phyloP scores from a whole-genome alignment of 768 basidiomycete species.

The Auricularia heimuer region DNA sequence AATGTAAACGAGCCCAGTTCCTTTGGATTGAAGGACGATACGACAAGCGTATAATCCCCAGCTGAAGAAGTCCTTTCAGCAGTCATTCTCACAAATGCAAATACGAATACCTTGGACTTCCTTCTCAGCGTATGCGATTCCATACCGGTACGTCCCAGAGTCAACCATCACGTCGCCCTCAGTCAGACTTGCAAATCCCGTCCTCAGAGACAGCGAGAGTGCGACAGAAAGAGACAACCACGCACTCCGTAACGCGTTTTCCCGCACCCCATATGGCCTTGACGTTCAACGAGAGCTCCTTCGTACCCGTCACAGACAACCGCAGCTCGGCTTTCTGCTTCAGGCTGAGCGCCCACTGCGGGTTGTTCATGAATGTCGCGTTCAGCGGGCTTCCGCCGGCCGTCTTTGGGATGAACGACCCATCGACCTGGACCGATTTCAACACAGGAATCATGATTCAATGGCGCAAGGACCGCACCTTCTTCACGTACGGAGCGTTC shows the following conservation, averaged over 20 bases:
- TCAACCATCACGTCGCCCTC: conserved; percentile 62
- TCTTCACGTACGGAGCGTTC: conserved; percentile 17
- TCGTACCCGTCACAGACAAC: conserved; percentile 45
- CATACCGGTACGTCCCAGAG: conserved; percentile 77
- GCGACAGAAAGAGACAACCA: conserved; percentile 4
- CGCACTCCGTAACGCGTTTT: conserved; percentile 65
- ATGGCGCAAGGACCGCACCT: conserved; percentile 9
- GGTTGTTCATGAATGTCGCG: conserved; percentile 82
- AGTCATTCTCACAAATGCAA: not conserved
- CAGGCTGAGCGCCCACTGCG: conserved; percentile 70
- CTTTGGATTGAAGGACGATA: conserved; percentile 74
- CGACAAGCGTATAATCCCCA: conserved; percentile 74
- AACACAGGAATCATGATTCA: not conserved
- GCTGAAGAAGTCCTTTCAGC: conserved; percentile 27
- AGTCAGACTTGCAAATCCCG: conserved; percentile 32
- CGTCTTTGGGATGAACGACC: conserved; percentile 53
- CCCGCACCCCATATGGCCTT: conserved; percentile 69
- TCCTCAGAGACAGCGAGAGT: no score
- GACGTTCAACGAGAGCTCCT: conserved; percentile 64
- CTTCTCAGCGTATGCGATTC: conserved; percentile 47
- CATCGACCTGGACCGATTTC: conserved; percentile 38
- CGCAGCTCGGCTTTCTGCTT: conserved; percentile 10
- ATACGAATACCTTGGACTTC: conserved; percentile 41
- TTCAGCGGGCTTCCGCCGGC: conserved; percentile 77
- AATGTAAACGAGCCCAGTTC: conserved; percentile 59